Percentiles rank a stretch among this genome's conserved stretches.
phyloP scores from a whole-genome alignment of 345 rosid species.

The Aethionema arabicum region DNA sequence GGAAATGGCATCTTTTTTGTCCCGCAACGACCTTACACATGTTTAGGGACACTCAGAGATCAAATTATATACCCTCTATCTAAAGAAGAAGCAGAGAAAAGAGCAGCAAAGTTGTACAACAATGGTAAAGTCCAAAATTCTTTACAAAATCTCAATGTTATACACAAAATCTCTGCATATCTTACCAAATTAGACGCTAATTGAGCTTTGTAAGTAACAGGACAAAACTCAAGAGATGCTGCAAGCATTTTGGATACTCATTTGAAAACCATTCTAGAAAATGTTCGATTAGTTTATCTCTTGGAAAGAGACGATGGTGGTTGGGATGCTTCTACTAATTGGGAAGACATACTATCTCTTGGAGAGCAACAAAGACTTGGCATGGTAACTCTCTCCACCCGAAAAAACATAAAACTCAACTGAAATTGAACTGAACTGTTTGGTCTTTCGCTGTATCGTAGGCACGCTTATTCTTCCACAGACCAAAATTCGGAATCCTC shows the following conservation, averaged over 20 bases:
- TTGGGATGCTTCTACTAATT: slow-evolving; percentile 76
- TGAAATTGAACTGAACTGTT: slow-evolving; percentile 29
- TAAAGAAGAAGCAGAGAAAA: slow-evolving; percentile 66
- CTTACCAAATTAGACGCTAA: too few relatives aligned
- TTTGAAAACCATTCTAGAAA: slow-evolving; percentile 71
- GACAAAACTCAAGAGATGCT: slow-evolving; percentile 38
- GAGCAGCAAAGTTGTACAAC: slow-evolving; percentile 47
- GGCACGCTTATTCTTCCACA: slow-evolving; percentile 97
- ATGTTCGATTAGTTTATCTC: slow-evolving; percentile 80
- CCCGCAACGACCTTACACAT: slow-evolving; percentile 93
- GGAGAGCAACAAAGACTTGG: slow-evolving; percentile 99
- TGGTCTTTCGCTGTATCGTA: slow-evolving; percentile 35
- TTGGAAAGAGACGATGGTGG: slow-evolving; percentile 82
- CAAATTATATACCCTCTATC: slow-evolving; percentile 98
- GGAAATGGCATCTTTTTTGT: slow-evolving; percentile 83
- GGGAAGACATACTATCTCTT: slow-evolving; percentile 95
- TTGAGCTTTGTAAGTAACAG: slow-evolving; percentile 35
- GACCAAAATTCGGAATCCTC: slow-evolving; percentile 86
- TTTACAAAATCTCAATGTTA: slow-evolving; percentile 11
- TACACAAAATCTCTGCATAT: background rate
- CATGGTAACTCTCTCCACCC: slow-evolving; percentile 57
- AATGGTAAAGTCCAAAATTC: slow-evolving; percentile 47
- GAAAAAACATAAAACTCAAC: slow-evolving; percentile 4
- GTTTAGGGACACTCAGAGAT: slow-evolving; percentile 97
- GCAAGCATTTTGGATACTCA: slow-evolving; percentile 50